A percentile compares a stretch with the other conserved stretches of the same genome.
phyloP scores from a whole-genome alignment of 225 moss, liverwort and hornwort species.

The Takakia lepidozioides region DNA sequence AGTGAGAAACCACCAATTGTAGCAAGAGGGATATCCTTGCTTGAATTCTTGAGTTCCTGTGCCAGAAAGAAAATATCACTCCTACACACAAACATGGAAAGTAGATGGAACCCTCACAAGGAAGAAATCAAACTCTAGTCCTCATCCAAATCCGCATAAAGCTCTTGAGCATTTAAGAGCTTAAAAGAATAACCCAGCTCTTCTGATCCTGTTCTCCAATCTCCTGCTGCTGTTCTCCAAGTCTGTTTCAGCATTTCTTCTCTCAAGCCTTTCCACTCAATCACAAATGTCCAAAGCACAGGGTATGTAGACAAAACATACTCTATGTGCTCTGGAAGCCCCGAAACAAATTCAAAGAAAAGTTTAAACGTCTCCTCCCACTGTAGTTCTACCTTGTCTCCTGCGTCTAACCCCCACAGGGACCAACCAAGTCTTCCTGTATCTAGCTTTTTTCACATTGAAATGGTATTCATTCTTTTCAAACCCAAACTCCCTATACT shows the following conservation, averaged over 20 bases:
- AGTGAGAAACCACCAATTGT: too few relatives aligned
- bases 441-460: not conserved
- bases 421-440: not conserved
- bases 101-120: too few relatives aligned
- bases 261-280: not conserved
- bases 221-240: too few relatives aligned
- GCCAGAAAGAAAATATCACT: too few relatives aligned
- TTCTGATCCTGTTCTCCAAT: too few relatives aligned
- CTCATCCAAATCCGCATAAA: too few relatives aligned
- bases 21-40: too few relatives aligned
- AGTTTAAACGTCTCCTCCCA: slow-evolving; percentile 1
- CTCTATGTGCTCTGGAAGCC: not conserved
- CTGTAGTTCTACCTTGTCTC: not conserved
- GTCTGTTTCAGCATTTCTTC: slow-evolving; percentile 3
- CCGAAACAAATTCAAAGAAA: not conserved
- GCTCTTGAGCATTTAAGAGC: too few relatives aligned
- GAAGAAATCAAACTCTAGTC: too few relatives aligned
- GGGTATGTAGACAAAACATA: not conserved
- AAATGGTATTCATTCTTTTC: not conserved
- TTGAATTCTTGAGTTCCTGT: too few relatives aligned
- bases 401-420: not conserved
- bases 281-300: slow-evolving; percentile 2
- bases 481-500: not conserved
- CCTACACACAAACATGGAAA: too few relatives aligned
- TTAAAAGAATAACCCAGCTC: too few relatives aligned